These are phyloP conservation scores for Solanum ossicruentum DNA, from an alignment of 257 asterid genomes.

Conservation along the genomic window DNA sequence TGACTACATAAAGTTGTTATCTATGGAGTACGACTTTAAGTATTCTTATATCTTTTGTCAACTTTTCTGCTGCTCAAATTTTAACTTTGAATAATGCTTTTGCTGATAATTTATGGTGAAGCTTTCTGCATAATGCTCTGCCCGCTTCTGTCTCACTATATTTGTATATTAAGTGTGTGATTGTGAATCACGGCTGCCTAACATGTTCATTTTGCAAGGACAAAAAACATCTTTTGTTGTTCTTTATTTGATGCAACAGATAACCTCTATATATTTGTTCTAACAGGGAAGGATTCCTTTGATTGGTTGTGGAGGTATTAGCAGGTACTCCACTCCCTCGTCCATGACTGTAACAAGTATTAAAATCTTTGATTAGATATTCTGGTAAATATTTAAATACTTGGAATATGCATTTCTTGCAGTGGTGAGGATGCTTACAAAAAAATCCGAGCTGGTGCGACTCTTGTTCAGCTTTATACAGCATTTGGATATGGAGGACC, in stretches of 20 bases:
- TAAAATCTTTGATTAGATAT: background rate
- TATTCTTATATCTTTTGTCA: background rate
- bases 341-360: background rate
- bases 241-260: background rate
- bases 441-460: slow-evolving; percentile 92
- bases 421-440: slow-evolving; percentile 96
- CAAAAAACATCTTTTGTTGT: background rate
- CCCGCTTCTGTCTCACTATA: background rate
- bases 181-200: background rate
- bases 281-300: slow-evolving; percentile 73
- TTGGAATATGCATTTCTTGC: background rate
- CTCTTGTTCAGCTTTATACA: slow-evolving; percentile 90
- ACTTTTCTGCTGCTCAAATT: background rate
- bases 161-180: background rate
- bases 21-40: background rate
- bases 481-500: slow-evolving; percentile 97
- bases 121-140: background rate
- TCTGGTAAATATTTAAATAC: background rate
- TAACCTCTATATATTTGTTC: background rate
- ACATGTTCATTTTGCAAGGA: background rate
- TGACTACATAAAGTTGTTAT: too few species aligned
- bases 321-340: slow-evolving; percentile 44
- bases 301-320: slow-evolving; percentile 87
- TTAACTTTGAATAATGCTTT: background rate
- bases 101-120: background rate